Conservation (phyloP, 23 red algal genomes). For the Pyropia yezoensis region DNA sequence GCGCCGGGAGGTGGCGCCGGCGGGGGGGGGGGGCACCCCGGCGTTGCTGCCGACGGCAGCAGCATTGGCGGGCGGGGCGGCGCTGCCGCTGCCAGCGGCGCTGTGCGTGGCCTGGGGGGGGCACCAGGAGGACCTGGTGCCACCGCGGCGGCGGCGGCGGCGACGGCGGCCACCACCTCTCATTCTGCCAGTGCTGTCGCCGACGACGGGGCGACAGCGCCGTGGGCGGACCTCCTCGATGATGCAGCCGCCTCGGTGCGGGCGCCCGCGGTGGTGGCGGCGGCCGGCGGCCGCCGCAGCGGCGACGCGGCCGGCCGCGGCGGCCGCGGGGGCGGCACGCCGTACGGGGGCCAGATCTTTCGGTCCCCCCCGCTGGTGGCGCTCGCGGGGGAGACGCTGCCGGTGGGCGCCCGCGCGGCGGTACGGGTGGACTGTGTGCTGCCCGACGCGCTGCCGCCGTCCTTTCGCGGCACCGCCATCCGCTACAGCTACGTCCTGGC, state of each 20-base stretch:
- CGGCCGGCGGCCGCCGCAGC: constrained; percentile 39
- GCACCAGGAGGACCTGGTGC: not conserved
- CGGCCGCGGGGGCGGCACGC: constrained; percentile 37
- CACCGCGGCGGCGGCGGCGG: constrained; percentile 10
- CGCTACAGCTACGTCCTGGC: constrained; percentile 57
- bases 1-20: not conserved
- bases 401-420: constrained; percentile 13
- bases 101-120: too few relatives aligned
- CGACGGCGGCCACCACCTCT: constrained; percentile 21
- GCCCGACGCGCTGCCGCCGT: constrained; percentile 65
- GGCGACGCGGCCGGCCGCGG: constrained; percentile 7
- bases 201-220: constrained; percentile 29
- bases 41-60: constrained; percentile 28
- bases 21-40: constrained; percentile 16
- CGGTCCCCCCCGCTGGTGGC: constrained; percentile 48
- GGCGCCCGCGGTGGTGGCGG: constrained; percentile 7
- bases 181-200: not conserved
- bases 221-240: constrained; percentile 20
- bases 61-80: constrained; percentile 17
- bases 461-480: constrained; percentile 57
- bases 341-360: constrained; percentile 63
- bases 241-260: not conserved
- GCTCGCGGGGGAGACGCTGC: constrained; percentile 25
- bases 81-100: constrained; percentile 1
- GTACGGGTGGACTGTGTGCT: constrained; percentile 49